phyloP scores from a whole-genome alignment of 192 early-diverging fungal species.

The Mortierella claussenii region DNA sequence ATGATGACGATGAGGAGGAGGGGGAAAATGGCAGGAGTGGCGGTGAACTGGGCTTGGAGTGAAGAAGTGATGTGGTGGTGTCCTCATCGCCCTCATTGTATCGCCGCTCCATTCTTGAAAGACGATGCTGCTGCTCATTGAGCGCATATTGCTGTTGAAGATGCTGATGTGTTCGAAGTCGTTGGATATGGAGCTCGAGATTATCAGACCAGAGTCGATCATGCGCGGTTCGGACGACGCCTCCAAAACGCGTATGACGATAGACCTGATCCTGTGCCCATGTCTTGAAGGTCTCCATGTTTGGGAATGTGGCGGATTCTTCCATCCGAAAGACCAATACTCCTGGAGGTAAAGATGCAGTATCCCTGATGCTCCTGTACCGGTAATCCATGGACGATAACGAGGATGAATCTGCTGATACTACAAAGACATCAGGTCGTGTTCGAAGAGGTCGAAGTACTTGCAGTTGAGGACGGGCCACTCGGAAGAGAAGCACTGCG shows the following conservation, averaged over 20 bases:
- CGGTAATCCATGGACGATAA: no score
- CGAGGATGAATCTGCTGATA: background rate
- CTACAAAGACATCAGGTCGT: constrained; percentile 24
- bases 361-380: background rate
- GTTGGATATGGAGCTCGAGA: constrained; percentile 24
- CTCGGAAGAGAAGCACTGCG: constrained; percentile 75
- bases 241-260: constrained; percentile 18
- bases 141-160: background rate
- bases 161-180: constrained; percentile 32
- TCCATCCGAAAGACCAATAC: constrained; percentile 73
- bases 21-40: background rate
- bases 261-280: constrained; percentile 52
- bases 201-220: constrained; percentile 27
- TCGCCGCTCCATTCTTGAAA: background rate
- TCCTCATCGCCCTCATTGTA: background rate
- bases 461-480: constrained; percentile 70
- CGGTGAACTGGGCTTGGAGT: background rate
- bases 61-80: background rate
- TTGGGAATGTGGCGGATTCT: constrained; percentile 74
- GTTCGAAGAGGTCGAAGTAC: constrained; percentile 44
- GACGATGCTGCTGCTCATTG: background rate
- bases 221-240: constrained; percentile 1
- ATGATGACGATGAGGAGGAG: background rate
- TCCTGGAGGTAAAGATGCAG: constrained; percentile 59
- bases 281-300: constrained; percentile 63